Base-by-base conservation (phyloP, 257 asterid species). In the Forsythia suspensa region DNA sequence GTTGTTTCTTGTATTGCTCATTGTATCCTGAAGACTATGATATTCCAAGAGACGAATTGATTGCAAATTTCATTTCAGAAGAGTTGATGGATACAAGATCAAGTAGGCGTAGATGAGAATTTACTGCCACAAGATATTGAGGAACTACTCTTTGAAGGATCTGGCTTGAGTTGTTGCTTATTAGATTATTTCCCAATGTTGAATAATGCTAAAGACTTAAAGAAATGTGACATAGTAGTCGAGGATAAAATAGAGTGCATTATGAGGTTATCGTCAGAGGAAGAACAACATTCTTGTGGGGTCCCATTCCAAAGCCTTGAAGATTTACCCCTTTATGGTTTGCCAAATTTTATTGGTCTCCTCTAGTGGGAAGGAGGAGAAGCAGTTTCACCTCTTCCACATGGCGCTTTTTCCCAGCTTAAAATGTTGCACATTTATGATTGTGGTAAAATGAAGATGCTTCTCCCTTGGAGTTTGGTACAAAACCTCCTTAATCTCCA, bases 1-100 rank as follows among this genome's bases (percentile, higher is more conserved):
- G 73, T 3, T 85, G 83, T 38, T 82, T 85, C 43, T 44, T 82
- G 71, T 85, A 77, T 24, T 85, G 88, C 43, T 85, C 81, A 15
- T 71, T 82, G 79, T 82, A 85, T 77, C 86, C 88, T 52, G 83
- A 77, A 77, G 81, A 75, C 52, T 65, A 63, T 48, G 59, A 74
- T 43, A 82, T 82, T 40, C 74, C 65, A 0, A 74, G 77, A 51
- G 88, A 74, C 57, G 83, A 82, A 40, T 48, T 85, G 48, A 85
- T 85, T 15, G 61, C 40, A 41, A 73, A 68, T 13, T 85, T 80
- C 71, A 78, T 85, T 24, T 41, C 51, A n/a, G 84, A 82, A 55
- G 77, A 77, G 52, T 73, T 85, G 8, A 74, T 85, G 80, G 83
- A 82, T 44, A 79, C 46, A 82, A 69, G 76, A 43, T 76, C 71